These are phyloP conservation scores for Spergularia azorica DNA, from an alignment of 179 eudicot genomes.

Conservation along the genomic window DNA sequence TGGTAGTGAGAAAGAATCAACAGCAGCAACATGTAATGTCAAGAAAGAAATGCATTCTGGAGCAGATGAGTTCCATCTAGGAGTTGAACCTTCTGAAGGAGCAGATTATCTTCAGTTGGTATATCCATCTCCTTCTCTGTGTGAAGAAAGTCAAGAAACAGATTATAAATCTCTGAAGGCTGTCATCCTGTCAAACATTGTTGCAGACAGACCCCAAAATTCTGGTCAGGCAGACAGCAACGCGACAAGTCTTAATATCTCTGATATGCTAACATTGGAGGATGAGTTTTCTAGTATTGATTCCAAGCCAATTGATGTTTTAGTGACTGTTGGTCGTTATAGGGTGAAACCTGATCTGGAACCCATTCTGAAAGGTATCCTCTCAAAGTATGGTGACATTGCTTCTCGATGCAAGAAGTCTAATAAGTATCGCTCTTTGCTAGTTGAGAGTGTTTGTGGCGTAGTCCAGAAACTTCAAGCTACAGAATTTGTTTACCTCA, in stretches of 20 bases:
- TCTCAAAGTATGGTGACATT: conserved; percentile 28
- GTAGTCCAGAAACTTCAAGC: conserved; percentile 17
- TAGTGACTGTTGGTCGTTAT: conserved; percentile 16
- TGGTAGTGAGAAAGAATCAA: conserved; percentile 9
- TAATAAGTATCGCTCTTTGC: conserved; percentile 11
- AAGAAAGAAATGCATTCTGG: background rate
- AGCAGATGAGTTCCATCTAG: too few species aligned
- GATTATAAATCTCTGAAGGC: background rate
- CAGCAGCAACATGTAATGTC: conserved; percentile 13
- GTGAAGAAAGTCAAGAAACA: background rate
- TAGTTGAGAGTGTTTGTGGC: conserved; percentile 26
- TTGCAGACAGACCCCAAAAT: background rate
- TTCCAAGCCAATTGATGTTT: conserved; percentile 6
- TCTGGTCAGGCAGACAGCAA: background rate
- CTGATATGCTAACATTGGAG: conserved; percentile 20
- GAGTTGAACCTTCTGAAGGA: background rate
- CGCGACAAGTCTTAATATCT: conserved; percentile 22
- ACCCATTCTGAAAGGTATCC: conserved; percentile 15
- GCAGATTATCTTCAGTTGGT: conserved; percentile 8
- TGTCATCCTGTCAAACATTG: background rate
- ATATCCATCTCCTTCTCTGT: background rate
- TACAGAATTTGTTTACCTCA: conserved; percentile 23
- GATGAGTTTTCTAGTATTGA: conserved; percentile 25
- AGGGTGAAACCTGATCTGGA: conserved; percentile 19
- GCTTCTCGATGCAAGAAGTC: conserved; percentile 24